Conservation (phyloP, 352 stramenopile genomes). For the Plasmopara halstedii region DNA sequence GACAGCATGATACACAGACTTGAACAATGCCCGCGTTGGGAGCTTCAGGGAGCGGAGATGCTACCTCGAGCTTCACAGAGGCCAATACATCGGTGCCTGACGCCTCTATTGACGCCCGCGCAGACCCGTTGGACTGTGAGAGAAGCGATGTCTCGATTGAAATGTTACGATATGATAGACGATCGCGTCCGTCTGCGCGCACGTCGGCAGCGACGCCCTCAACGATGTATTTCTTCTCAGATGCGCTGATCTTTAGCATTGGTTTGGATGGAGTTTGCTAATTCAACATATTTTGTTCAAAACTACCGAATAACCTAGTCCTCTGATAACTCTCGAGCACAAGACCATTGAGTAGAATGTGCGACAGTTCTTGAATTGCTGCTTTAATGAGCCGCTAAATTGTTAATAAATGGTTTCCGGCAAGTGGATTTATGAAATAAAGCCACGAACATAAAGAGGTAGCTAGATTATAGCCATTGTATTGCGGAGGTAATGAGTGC, state of each 20-base stretch:
- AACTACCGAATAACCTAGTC: too few relatives aligned
- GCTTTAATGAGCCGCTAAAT: too few relatives aligned
- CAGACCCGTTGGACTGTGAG: constrained; percentile 71
- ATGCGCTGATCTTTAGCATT: constrained; percentile 73
- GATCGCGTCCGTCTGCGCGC: constrained; percentile 55
- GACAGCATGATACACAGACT: constrained; percentile 51
- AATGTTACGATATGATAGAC: constrained; percentile 55
- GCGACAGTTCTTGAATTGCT: too few relatives aligned
- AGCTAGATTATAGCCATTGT: too few relatives aligned
- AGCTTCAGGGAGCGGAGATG: constrained; percentile 32
- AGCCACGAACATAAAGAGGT: too few relatives aligned
- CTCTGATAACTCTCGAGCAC: too few relatives aligned
- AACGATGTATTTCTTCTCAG: constrained; percentile 66
- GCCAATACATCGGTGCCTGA: constrained; percentile 67
- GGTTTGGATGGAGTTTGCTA: background rate
- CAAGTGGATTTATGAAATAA: too few relatives aligned
- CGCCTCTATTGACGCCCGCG: constrained; percentile 54
- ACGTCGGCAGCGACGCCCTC: constrained; percentile 66
- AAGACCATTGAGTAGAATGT: too few relatives aligned
- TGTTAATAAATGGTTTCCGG: too few relatives aligned
- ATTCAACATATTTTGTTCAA: too few relatives aligned
- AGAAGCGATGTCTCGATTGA: constrained; percentile 64
- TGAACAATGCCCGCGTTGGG: constrained; percentile 47
- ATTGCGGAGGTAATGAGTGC: too few relatives aligned
- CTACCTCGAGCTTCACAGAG: constrained; percentile 71